Base-by-base conservation (phyloP, 2,329 filamentous ascomycete species). In the Exophiala xenobiotica region DNA sequence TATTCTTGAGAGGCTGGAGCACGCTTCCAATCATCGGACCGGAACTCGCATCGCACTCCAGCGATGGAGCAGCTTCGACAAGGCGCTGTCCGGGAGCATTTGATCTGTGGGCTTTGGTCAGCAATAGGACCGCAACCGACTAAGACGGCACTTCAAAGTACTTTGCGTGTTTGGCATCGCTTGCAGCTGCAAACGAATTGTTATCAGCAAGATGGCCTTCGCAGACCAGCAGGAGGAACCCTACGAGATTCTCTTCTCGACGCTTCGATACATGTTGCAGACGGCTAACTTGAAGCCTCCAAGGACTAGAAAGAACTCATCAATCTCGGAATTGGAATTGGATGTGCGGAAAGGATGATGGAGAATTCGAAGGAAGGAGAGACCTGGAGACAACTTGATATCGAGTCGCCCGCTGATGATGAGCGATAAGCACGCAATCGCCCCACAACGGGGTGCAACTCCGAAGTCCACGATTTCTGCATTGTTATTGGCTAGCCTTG, bases 121-220 rank as follows among this genome's bases (percentile, higher is more conserved):
- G 29, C 29, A 6, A 3, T 9, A 16, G n/a, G n/a, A 8, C 22
- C 6, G 6, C 18, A 16, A 35, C n/a, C 7, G 2, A 22, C 8
- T 16, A 3, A 14, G 12, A 8, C 9, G n/a, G 19, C n/a, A 16
- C n/a, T n/a, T 12, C 5, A 23, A 20, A 19, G 27, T 22, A 51
- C 48, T 31, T 51, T 51, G 7, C 48, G 48, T 8, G 41, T 40
- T 26, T 51, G 41, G 40, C 48, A 51, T 14, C 48, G 48, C 40
- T 51, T 51, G 48, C 48, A 51, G 7, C 48, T 51, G 23, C 24
- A 9, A n/a, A 16, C 14, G 22, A n/a, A 33, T 44, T 26, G 18
- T 12, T 20, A 27, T 37, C 26, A 18, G 12, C 19, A 19, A 2
- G 9, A 18, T 6, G 24, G 6, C 6, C 9, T 24, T 8, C 18